Percentiles rank a stretch among this genome's conserved stretches.
phyloP scores from a whole-genome alignment of 2,329 filamentous ascomycete genomes.

The Fusarium avenaceum region DNA sequence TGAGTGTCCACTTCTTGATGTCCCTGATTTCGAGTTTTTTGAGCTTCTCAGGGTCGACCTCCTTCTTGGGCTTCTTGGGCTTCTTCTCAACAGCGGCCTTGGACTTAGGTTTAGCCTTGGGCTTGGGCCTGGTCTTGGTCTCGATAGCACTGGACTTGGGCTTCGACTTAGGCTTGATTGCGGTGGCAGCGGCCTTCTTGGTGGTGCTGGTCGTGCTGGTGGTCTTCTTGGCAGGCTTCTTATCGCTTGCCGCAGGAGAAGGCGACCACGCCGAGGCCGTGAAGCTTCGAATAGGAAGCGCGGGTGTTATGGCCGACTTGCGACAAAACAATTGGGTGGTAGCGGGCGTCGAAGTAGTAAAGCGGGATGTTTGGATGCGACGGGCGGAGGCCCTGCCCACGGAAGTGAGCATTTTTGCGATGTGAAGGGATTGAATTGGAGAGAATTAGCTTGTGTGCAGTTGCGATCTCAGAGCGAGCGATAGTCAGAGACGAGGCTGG shows the following conservation, averaged over 20 bases:
- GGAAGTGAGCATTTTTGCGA: conserved; percentile 57
- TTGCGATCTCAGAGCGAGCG: conserved; percentile 1
- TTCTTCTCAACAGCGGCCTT: conserved; percentile 48
- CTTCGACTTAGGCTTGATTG: conserved; percentile 24
- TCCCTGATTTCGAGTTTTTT: conserved; percentile 51
- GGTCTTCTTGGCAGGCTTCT: conserved; percentile 42
- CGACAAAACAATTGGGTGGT: conserved; percentile 43
- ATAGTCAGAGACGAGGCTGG: conserved; percentile 13
- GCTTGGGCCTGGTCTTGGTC: conserved; percentile 44
- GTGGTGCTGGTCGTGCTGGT: conserved; percentile 4
- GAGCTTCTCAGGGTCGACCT: conserved; percentile 53
- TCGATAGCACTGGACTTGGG: conserved; percentile 44
- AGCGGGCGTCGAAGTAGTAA: conserved; percentile 44
- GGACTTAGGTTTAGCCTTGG: conserved; percentile 28
- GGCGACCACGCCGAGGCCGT: conserved; percentile 49
- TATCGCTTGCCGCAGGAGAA: conserved; percentile 43
- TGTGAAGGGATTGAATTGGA: background rate
- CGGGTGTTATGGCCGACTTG: conserved; percentile 33
- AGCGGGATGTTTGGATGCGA: conserved; percentile 50
- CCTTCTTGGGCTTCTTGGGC: conserved; percentile 53
- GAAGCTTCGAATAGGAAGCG: conserved; percentile 50
- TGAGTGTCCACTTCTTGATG: conserved; percentile 59
- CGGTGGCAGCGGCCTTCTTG: conserved; percentile 41
- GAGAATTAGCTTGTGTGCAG: conserved; percentile 1
- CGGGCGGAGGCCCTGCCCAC: conserved; percentile 57